A percentile compares a stretch with the other conserved stretches of the same genome.
phyloP scores from a whole-genome alignment of 1,284 basidiomycete species.

The Exobasidium cylindrosporum region DNA sequence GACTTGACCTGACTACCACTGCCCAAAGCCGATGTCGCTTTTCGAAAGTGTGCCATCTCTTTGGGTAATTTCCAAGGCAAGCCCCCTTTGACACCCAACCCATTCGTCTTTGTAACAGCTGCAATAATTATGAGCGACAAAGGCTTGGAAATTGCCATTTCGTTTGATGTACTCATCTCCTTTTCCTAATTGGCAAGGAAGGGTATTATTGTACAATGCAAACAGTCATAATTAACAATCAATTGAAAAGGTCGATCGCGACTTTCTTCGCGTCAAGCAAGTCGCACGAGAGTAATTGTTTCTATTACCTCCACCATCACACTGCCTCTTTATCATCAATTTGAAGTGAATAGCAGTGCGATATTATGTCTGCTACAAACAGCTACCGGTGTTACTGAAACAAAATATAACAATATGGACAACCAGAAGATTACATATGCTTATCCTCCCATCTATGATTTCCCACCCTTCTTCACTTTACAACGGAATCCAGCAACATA shows the following conservation, averaged over 20 bases:
- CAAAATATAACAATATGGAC: too few relatives aligned
- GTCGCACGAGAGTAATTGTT: too few relatives aligned
- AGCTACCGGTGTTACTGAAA: too few relatives aligned
- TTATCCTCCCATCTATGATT: constrained; percentile 59
- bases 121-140: constrained; percentile 77
- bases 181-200: not conserved
- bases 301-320: too few relatives aligned
- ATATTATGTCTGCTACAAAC: too few relatives aligned
- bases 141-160: constrained; percentile 10
- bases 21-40: constrained; percentile 60
- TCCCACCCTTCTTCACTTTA: constrained; percentile 62
- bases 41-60: constrained; percentile 91
- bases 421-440: not conserved
- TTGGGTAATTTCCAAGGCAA: constrained; percentile 86
- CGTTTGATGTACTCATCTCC: not conserved
- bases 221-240: too few relatives aligned
- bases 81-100: constrained; percentile 72
- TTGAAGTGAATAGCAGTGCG: too few relatives aligned
- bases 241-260: too few relatives aligned
- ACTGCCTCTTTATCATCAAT: too few relatives aligned
- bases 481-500: constrained; percentile 60
- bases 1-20: not conserved
- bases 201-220: not conserved
- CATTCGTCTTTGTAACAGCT: constrained; percentile 80
- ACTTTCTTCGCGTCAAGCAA: too few relatives aligned